Evolutionary conservation across 306 rosid genomes (phyloP).

Genomic region (Castanea crenata): DNA sequence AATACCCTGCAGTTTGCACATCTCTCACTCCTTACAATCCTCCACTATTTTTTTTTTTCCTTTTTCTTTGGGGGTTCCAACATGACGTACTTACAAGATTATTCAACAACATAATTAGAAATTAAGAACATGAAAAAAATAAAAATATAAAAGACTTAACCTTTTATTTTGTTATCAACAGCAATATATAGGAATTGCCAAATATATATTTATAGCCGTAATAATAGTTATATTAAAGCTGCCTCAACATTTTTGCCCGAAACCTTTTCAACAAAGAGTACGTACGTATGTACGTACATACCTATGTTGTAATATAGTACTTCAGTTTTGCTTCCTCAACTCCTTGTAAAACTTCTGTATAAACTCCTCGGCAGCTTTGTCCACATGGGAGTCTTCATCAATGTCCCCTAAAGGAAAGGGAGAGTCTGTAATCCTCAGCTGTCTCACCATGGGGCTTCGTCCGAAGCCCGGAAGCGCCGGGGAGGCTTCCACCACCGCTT

Average conservation of each 20-base stretch:
- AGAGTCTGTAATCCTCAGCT: slow-evolving; percentile 86
- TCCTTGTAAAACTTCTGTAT: slow-evolving; percentile 73
- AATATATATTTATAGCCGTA: not conserved
- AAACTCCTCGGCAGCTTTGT: slow-evolving; percentile 81
- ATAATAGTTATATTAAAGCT: not conserved
- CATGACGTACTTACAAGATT: not conserved
- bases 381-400: slow-evolving; percentile 53
- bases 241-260: not conserved
- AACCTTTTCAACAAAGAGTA: not conserved
- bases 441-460: slow-evolving; percentile 56
- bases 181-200: not conserved
- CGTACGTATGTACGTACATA: too few species aligned
- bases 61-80: not conserved
- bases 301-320: too few species aligned
- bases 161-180: not conserved
- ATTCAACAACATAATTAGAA: not conserved
- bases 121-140: too few species aligned
- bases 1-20: not conserved
- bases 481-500: slow-evolving; percentile 34
- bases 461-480: slow-evolving; percentile 62
- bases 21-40: not conserved
- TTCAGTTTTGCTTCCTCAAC: slow-evolving; percentile 46
- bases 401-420: slow-evolving; percentile 71
- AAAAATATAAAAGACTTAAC: not conserved
- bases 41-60: too few species aligned